Base-by-base conservation (phyloP, 192 early-diverging fungal genomes). In the Coemansia sp. region DNA sequence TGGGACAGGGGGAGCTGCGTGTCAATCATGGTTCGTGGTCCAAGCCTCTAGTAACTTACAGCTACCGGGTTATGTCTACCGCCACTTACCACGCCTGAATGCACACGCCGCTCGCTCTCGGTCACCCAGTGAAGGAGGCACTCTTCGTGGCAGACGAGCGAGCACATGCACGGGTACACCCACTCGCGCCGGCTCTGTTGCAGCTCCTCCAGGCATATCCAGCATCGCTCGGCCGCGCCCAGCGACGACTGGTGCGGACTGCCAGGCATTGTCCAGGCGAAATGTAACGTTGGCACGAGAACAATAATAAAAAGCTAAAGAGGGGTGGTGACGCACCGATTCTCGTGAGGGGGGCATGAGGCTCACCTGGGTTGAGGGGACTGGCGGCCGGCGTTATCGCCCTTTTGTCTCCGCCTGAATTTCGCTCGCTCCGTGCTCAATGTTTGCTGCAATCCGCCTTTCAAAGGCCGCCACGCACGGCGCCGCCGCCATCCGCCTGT, bases 151-250 rank as follows among this genome's bases (percentile, higher is more conserved):
- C 81, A 80, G n/a, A 85, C 78, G 16, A 88, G 67, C 31, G 86
- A 84, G 40, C 86, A 88, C 38, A 67, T 78, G 31, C 86, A 88
- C 6, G 86, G 83, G 28, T 76, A 78, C 31, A 82, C 68, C 85
- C 86, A 88, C 28, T 77, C 71, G 27, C 77, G 77, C 6, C 54
- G 69, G 32, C 76, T 81, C 27, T 78, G 78, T 27, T 55, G 51
- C 3, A 83, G 77, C 20, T 82, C 84, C n/a, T 83, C 85, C 50
- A 82, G 83, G 31, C 86, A 88, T 60, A 88, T 88, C 78, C 85
- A 88, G 45, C 86, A 88, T n/a, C 62, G 56, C 16, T 72, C 68
- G 6, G 37, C 39, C 4, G 29, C 12, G 23, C 18, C 21, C 4
- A 7, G 32, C 19, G n/a, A n/a, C n/a, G n/a, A n/a, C n/a, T n/a